Percentiles rank a stretch among this genome's conserved stretches.
Conservation (phyloP, 106 monocot species). For the Phalaenopsis equestris region DNA sequence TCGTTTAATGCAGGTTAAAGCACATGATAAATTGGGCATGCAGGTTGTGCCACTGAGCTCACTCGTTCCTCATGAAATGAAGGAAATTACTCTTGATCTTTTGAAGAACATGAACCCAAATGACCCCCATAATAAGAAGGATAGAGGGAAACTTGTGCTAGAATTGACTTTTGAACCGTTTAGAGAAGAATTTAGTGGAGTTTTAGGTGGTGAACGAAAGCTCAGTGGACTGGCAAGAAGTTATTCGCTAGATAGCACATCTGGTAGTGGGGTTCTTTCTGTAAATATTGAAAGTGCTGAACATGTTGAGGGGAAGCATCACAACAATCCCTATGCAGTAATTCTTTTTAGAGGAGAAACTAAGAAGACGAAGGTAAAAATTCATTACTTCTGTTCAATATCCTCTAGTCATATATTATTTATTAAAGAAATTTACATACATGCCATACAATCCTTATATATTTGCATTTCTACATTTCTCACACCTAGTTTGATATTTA, state of each 20-base stretch:
- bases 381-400: too few species aligned
- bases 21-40: conserved; percentile 92
- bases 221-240: conserved; percentile 10
- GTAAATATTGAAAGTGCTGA: conserved; percentile 56
- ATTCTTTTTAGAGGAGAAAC: conserved; percentile 60
- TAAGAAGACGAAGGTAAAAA: conserved; percentile 62
- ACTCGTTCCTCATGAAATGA: conserved; percentile 56
- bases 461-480: too few species aligned
- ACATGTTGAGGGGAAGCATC: conserved; percentile 75
- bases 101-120: conserved; percentile 72
- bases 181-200: conserved; percentile 46
- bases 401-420: too few species aligned
- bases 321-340: conserved; percentile 66
- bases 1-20: conserved; percentile 46
- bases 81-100: conserved; percentile 69
- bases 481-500: too few species aligned
- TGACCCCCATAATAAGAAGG: conserved; percentile 69
- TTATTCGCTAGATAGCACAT: conserved; percentile 3
- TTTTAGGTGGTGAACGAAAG: conserved; percentile 24
- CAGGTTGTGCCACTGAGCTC: conserved; percentile 73
- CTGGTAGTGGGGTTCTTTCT: conserved; percentile 41
- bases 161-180: conserved; percentile 75
- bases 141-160: conserved; percentile 66
- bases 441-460: too few species aligned
- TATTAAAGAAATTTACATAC: too few species aligned